These are phyloP conservation scores for Malus fusca DNA, from an alignment of 306 rosid species.

Conservation along the genomic window DNA sequence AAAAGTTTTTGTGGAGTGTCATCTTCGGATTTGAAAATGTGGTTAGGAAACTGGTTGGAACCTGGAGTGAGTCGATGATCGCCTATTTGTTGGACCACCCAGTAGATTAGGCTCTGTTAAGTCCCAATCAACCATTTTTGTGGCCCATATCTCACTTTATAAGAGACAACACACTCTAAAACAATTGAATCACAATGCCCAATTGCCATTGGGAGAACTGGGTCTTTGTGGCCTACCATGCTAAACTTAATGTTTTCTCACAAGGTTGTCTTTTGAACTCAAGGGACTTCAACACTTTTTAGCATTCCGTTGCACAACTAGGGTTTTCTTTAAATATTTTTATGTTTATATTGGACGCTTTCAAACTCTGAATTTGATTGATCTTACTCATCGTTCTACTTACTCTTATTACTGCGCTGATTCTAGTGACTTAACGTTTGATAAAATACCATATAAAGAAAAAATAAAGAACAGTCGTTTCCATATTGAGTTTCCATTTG, in stretches of 20 bases:
- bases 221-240: conserved; percentile 6
- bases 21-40: background rate
- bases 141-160: conserved; percentile 19
- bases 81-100: conserved; percentile 14
- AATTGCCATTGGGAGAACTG: background rate
- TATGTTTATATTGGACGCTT: too few species aligned
- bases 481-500: too few species aligned
- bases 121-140: conserved; percentile 16
- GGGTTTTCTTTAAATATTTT: too few species aligned
- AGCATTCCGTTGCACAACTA: background rate
- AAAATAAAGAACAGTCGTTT: background rate
- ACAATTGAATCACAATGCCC: background rate
- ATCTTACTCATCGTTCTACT: too few species aligned
- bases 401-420: too few species aligned
- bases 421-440: too few species aligned
- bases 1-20: too few species aligned
- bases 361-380: too few species aligned
- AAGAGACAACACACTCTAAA: background rate
- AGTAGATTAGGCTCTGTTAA: background rate
- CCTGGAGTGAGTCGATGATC: conserved; percentile 14
- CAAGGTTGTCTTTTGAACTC: background rate
- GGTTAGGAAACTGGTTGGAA: background rate
- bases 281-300: background rate
- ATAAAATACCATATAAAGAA: background rate
- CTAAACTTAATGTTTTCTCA: background rate